phyloP scores from a whole-genome alignment of 495 filamentous ascomycete genomes.

The Penicillium paradoxum region DNA sequence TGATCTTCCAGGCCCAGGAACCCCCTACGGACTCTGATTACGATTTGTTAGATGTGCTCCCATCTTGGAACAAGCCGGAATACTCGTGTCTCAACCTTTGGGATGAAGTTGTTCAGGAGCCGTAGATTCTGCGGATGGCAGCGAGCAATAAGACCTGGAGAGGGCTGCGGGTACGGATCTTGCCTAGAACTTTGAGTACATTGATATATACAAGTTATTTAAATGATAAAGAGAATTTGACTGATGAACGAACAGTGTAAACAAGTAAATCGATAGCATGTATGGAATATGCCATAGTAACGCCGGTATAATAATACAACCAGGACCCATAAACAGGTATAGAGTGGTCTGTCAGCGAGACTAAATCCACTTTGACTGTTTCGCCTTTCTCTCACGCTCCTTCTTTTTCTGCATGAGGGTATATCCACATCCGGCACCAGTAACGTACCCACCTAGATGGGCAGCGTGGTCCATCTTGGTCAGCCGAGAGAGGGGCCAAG shows the following conservation, averaged over 20 bases:
- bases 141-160: not conserved
- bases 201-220: not conserved
- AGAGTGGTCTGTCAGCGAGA: not conserved
- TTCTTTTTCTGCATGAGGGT: constrained; percentile 19
- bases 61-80: not conserved
- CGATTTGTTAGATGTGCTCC: not conserved
- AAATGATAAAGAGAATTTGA: not conserved
- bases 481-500: constrained; percentile 23
- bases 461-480: constrained; percentile 58
- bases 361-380: constrained; percentile 17
- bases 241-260: not conserved
- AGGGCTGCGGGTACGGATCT: not conserved
- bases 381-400: constrained; percentile 16
- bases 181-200: not conserved
- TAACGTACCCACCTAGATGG: constrained; percentile 65
- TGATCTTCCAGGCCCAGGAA: not conserved
- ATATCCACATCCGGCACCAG: constrained; percentile 41
- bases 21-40: not conserved
- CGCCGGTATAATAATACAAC: constrained; percentile 7
- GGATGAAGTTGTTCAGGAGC: not conserved
- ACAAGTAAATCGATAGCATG: not conserved
- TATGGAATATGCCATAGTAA: not conserved
- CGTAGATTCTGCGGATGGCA: not conserved
- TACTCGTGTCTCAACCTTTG: not conserved
- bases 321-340: too few relatives aligned